Evolutionary conservation across 2,329 filamentous ascomycete species (phyloP).

Genomic region (Ophiosphaerella korrae): DNA sequence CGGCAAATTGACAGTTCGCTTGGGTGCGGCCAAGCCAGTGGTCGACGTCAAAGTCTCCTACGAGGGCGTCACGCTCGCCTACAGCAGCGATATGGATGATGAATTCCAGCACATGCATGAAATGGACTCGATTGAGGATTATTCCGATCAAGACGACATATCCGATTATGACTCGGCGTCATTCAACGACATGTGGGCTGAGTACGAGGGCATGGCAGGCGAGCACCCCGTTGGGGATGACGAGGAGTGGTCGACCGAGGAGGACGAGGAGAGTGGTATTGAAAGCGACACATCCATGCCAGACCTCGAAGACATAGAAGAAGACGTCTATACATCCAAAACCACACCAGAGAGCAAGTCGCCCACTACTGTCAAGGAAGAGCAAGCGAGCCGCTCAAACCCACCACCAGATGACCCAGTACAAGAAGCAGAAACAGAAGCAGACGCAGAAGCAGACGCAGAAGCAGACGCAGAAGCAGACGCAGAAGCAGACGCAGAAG

Average conservation of each 20-base stretch:
- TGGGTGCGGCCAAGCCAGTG: constrained; percentile 56
- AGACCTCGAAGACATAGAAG: constrained; percentile 26
- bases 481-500: too few relatives aligned
- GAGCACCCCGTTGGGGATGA: constrained; percentile 38
- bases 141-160: constrained; percentile 39
- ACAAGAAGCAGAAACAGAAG: not conserved
- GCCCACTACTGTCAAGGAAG: constrained; percentile 19
- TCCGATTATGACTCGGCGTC: constrained; percentile 41
- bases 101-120: constrained; percentile 30
- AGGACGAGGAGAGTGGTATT: constrained; percentile 38
- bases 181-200: constrained; percentile 46
- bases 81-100: constrained; percentile 50
- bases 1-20: constrained; percentile 59
- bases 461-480: too few relatives aligned
- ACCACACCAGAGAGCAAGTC: constrained; percentile 41
- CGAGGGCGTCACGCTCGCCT: constrained; percentile 57
- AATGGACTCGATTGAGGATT: constrained; percentile 38
- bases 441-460: too few relatives aligned
- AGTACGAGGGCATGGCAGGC: constrained; percentile 45
- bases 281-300: constrained; percentile 40
- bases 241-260: constrained; percentile 46
- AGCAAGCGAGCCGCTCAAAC: constrained; percentile 16
- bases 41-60: constrained; percentile 56
- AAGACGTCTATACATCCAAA: constrained; percentile 38
- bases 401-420: not conserved